Conservation (phyloP, 2,329 filamentous ascomycete genomes). For the Exserohilum turcica region DNA sequence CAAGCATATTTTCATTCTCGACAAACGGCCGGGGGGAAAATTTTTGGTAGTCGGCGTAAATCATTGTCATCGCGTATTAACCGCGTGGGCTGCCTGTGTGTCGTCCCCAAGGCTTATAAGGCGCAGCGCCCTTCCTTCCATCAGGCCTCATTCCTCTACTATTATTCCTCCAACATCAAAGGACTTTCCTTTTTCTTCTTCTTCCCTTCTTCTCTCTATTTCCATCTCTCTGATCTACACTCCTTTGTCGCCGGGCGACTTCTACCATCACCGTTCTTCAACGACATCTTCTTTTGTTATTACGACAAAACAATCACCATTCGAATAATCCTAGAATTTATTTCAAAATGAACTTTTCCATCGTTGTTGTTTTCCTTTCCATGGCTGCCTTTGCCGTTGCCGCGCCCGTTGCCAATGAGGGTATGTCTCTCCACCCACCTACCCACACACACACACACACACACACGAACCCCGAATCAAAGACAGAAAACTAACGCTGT, state of each 20-base stretch:
- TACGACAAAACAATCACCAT: conserved; percentile 6
- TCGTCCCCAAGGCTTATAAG: too few species aligned
- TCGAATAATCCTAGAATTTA: conserved; percentile 4
- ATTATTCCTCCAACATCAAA: not conserved
- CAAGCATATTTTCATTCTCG: too few species aligned
- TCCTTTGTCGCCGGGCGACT: conserved; percentile 45
- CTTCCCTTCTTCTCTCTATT: too few species aligned
- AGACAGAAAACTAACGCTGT: too few species aligned
- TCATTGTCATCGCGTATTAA: too few species aligned
- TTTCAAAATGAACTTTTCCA: conserved; percentile 45
- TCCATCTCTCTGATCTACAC: conserved; percentile 20
- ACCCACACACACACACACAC: conserved; percentile 5
- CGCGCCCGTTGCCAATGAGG: conserved; percentile 35
- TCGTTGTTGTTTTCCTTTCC: conserved; percentile 42
- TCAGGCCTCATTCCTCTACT: not conserved
- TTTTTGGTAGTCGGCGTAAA: too few species aligned
- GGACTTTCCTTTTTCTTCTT: conserved; percentile 14
- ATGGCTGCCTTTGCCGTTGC: conserved; percentile 44
- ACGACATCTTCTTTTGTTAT: not conserved
- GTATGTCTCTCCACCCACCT: conserved; percentile 22
- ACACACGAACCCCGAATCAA: too few species aligned
- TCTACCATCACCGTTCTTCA: conserved; percentile 8
- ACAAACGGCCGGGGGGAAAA: too few species aligned
- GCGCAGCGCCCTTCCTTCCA: not conserved
- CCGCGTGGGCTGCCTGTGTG: too few species aligned